phyloP scores from a whole-genome alignment of 129 eudicot species.

The Tanacetum coccineum region DNA sequence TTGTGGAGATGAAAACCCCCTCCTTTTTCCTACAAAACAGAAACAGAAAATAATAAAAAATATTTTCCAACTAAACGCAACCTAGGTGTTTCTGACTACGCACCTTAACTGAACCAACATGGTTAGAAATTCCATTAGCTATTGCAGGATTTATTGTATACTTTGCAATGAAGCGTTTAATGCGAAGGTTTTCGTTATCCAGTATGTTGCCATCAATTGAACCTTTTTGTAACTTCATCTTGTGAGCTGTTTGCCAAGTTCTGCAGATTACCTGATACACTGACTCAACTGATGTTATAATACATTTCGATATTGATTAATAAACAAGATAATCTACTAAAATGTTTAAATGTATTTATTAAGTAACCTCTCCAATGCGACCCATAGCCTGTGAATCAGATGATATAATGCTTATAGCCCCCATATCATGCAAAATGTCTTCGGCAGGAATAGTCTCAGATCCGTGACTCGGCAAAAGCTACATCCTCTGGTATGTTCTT shows the following conservation, averaged over 20 bases:
- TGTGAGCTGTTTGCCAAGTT: slow-evolving; percentile 99
- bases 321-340: too few species aligned
- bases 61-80: too few species aligned
- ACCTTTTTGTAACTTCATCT: slow-evolving; percentile 84
- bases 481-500: slow-evolving; percentile 94
- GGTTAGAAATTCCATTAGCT: slow-evolving; percentile 72
- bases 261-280: slow-evolving; percentile 67
- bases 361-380: slow-evolving; percentile 98
- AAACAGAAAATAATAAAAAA: too few species aligned
- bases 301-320: too few species aligned
- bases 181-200: slow-evolving; percentile 78
- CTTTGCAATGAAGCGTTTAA: slow-evolving; percentile 82
- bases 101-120: slow-evolving; percentile 98
- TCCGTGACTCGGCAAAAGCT: slow-evolving; percentile 95
- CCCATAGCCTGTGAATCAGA: slow-evolving; percentile 99
- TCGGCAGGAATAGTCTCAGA: slow-evolving; percentile 96
- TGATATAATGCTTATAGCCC: slow-evolving; percentile 95
- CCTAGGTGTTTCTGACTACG: not conserved
- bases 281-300: not conserved
- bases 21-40: too few species aligned
- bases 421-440: slow-evolving; percentile 98
- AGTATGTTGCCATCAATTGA: slow-evolving; percentile 40
- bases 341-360: too few species aligned
- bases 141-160: slow-evolving; percentile 98
- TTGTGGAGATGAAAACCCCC: too few species aligned